Base-by-base conservation (phyloP, 352 stramenopile species). In the Sclerospora graminicola region DNA sequence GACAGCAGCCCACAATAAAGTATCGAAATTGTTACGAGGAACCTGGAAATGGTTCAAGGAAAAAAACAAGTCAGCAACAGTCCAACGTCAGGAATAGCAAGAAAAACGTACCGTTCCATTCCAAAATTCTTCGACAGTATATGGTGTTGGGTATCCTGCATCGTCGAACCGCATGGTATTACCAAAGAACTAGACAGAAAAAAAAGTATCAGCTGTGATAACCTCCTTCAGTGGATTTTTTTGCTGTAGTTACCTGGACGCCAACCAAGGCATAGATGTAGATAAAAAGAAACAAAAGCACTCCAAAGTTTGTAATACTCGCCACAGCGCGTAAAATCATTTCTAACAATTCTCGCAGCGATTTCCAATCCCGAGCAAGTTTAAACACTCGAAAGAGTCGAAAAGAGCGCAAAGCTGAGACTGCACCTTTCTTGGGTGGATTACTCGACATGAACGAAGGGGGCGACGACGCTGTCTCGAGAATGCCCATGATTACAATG, bases 261-360 rank as follows among this genome's bases (percentile, higher is more conserved):
- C 88, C 87, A 8, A 97, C 45, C 21, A 97, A 65, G 19, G 85
- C 75, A 54, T 95, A 97, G 34, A 97, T 97, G 57, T 95, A 97
- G 42, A 97, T 93, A 56, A 97, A 97, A 13, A 98, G 67, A 41
- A 95, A 79, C 7, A 98, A 67, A 5, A 98, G 78, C 29, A 98
- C 68, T 0, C 60, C 82, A 46, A 98, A 98, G 60, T 97, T 97
- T 4, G 63, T 66, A 29, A 98, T 92, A 24, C 97, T 95, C 0
- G 85, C 70, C n/a, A 97, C 67, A 4, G 91, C 91, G 19, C 79
- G 63, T 14, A 57, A 50, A n/a, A 98, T 95, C 46, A 94, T 92
- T 10, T 75, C 50, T 5, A 98, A 57, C 9, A 98, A 66, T 10
- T 90, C 80, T n/a, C 93, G 81, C 21, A 98, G 58, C 0, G 75